Conservation (phyloP, 2,329 filamentous ascomycete species). For the Thermoascus crustaceus region DNA sequence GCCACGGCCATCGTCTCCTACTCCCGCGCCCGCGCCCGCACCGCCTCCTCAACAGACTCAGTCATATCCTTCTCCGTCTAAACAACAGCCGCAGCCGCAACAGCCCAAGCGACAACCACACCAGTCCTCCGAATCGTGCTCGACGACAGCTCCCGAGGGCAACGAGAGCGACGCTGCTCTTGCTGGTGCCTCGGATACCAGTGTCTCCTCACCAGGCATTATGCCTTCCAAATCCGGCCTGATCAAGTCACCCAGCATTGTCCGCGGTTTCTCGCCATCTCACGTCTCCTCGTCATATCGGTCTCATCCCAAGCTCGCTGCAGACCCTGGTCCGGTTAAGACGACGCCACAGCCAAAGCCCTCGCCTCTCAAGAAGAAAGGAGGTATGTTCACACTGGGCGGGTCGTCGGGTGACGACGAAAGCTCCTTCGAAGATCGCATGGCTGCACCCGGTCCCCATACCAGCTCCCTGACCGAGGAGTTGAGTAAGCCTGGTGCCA, state of each 20-base stretch:
- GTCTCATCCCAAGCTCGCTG: conserved; percentile 49
- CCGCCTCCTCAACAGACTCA: no score
- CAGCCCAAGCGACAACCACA: conserved; percentile 29
- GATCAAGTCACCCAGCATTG: conserved; percentile 57
- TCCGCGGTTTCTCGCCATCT: conserved; percentile 78
- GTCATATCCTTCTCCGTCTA: no score
- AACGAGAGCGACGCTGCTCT: conserved; percentile 38
- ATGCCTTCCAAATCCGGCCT: conserved; percentile 39
- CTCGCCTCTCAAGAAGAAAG: conserved; percentile 53
- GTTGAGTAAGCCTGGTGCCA: conserved; percentile 36
- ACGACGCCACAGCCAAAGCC: conserved; percentile 55
- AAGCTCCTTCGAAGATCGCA: conserved; percentile 60
- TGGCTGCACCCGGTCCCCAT: conserved; percentile 44
- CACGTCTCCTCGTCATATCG: conserved; percentile 62
- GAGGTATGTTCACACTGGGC: conserved; percentile 61
- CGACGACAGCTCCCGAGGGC: conserved; percentile 43
- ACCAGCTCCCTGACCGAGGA: conserved; percentile 50
- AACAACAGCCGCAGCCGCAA: no score
- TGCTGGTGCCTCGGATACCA: conserved; percentile 50
- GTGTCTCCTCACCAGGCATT: conserved; percentile 48
- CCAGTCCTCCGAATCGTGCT: conserved; percentile 52
- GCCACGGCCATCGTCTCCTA: conserved; percentile 35
- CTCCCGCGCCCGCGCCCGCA: conserved; percentile 24
- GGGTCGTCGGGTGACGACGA: conserved; percentile 82
- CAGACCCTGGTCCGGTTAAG: conserved; percentile 44